Evolutionary conservation across 1,284 basidiomycete genomes (phyloP), one percentile per base, ranked within the genome.

Genomic region (Cerioporus squamosus): DNA sequence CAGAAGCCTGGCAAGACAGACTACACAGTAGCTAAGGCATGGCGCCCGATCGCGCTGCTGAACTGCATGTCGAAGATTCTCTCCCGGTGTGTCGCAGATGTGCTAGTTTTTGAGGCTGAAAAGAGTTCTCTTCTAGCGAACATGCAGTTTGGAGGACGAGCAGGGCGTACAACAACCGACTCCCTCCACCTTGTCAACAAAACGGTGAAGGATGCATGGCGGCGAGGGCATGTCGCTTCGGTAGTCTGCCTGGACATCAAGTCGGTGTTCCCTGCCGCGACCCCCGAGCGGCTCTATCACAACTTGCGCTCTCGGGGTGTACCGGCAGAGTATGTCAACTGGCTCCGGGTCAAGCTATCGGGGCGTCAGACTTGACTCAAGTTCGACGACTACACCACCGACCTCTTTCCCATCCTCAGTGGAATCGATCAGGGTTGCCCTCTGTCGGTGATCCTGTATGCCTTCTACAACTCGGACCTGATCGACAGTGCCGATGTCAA

Each of bases 11-110:
- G 74, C 0, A 73, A 73, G 26, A 24, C 69, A 0, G 68, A 73
- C 60, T 81, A 82, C 64, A 59, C 64, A 0, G 44, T 66, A 0
- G 61, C 77, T 0, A 73, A 72, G 18, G 65, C 79, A 0, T 80
- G 75, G 56, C 62, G 76, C 0, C 79, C 79, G 0, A 78, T 81
- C 0, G 73, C 74, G 0, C 74, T 82, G 1, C 66, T 75, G 0
- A 67, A 74, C 53, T 73, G 70, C 8, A 64, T 77, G 17, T 69
- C 70, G 2, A 80, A 79, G 49, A 58, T 76, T 3, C 61, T 75
- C 0, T 70, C 72, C 1, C 58, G 65, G 9, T 61, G 67, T 31
- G 60, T 74, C 1, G 60, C 74, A 1, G 67, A 71, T 3, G 45
- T 66, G 14, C 36, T 69, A 6, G 43, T 59, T 23, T 64, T 61